Base-by-base conservation (phyloP, 495 filamentous ascomycete species). In the Haplographium delicatum region DNA sequence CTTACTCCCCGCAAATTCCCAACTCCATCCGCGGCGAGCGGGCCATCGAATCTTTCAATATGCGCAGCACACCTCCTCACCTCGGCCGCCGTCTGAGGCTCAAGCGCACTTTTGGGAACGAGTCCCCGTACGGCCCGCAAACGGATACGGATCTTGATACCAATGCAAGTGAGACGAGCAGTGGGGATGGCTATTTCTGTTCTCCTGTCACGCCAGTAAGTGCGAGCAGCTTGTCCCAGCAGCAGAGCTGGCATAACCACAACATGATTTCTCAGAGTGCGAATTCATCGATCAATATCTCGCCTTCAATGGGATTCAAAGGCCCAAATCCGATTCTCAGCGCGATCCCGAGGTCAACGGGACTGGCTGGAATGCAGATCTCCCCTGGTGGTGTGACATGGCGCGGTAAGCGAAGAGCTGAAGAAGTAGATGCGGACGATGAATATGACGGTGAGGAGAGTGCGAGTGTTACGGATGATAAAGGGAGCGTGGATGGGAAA, bases 301-400 rank as follows among this genome's bases (percentile, higher is more conserved):
- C 46, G 6, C 4, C 37, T 3, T n/a, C 25, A 4, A 44, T 22
- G 3, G 19, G 4, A 9, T 15, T 19, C 23, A 37, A 22, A 8
- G 39, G 26, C 4, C 45, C 60, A 22, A 72, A 66, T 51, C 69
- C 71, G 25, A 65, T 67, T 58, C 60, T 74, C 1, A 72, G 65
- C 41, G 70, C 68, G 20, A 60, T 74, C 40, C 71, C 71, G 18
- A 62, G 71, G 30, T 68, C 63, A 38, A 44, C 31, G 2, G 53
- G 53, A 1, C 18, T 56, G 18, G 18, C 28, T 3, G 54, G 51
- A 25, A 34, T 48, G 7, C 39, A 19, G 8, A 52, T 58, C 34
- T 13, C 13, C 7, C 7, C 28, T 13, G 28, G 13, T 13, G 5
- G 11, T 25, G 24, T 5, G 7, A 47, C 20, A 44, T 44, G 59